These are phyloP conservation scores for Phialophora chinensis DNA, from an alignment of 2,329 filamentous ascomycete genomes.

Conservation along the genomic window DNA sequence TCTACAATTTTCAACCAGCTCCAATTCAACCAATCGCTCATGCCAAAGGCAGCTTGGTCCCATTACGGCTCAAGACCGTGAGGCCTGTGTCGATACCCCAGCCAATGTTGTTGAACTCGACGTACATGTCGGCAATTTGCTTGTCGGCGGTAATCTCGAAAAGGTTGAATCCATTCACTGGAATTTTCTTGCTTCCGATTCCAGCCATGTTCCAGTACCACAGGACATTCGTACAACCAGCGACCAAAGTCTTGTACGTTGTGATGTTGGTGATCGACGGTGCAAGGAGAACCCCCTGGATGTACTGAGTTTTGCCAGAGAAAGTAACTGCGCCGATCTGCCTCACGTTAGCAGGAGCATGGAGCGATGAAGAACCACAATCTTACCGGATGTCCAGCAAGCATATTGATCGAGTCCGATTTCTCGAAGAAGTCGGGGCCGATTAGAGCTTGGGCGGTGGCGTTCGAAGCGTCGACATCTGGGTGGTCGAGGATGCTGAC, in stretches of 20 bases:
- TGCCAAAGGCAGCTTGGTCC: slow-evolving; percentile 28
- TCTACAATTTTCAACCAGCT: neutral
- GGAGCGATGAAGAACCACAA: neutral
- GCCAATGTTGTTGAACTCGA: slow-evolving; percentile 34
- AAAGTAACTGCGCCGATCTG: slow-evolving; percentile 24
- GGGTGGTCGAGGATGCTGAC: slow-evolving; percentile 31
- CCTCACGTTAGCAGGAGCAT: neutral
- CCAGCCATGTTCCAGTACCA: slow-evolving; percentile 32
- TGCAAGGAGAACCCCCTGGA: slow-evolving; percentile 29
- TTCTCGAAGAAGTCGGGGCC: slow-evolving; percentile 32
- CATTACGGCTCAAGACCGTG: slow-evolving; percentile 22
- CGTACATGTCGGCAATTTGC: slow-evolving; percentile 26
- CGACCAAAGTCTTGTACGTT: slow-evolving; percentile 22
- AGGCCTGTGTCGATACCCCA: slow-evolving; percentile 33
- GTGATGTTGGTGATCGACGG: slow-evolving; percentile 29
- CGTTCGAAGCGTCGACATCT: slow-evolving; percentile 27
- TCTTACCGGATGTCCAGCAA: slow-evolving; percentile 32
- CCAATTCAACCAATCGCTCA: slow-evolving; percentile 6
- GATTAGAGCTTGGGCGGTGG: slow-evolving; percentile 32
- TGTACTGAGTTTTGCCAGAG: slow-evolving; percentile 27
- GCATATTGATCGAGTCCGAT: slow-evolving; percentile 37
- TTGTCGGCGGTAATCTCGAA: slow-evolving; percentile 30
- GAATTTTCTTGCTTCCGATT: slow-evolving; percentile 29
- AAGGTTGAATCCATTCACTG: slow-evolving; percentile 29
- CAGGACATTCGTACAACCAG: slow-evolving; percentile 27